Conservation (phyloP, 257 asterid genomes). For the Solanum corneliomulleri region DNA sequence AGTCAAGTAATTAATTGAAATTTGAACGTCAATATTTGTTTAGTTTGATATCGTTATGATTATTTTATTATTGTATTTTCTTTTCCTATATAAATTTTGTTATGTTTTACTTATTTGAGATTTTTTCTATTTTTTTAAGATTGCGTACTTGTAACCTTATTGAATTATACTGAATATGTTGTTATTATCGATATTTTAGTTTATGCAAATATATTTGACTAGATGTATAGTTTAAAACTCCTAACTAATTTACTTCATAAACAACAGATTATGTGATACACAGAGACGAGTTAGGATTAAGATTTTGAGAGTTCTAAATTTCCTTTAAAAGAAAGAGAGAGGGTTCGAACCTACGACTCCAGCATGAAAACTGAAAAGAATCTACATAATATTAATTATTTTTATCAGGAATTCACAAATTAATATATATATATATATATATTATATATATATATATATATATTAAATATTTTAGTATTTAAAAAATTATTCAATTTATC, state of each 20-base stretch:
- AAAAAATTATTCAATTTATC: fast-evolving
- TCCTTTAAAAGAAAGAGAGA: too few species aligned
- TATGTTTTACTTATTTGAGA: neutral
- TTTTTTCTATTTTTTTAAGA: fast-evolving
- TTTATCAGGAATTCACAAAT: fast-evolving
- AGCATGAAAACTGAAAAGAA: too few species aligned
- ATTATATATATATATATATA: too few species aligned
- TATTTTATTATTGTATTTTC: too few species aligned
- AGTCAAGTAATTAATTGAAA: neutral
- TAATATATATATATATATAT: too few species aligned
- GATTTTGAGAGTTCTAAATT: too few species aligned
- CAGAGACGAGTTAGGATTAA: too few species aligned
- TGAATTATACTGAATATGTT: neutral
- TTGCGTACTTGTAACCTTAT: fast-evolving
- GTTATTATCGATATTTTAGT: neutral
- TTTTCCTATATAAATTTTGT: neutral
- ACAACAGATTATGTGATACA: neutral
- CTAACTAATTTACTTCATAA: neutral
- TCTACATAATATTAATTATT: too few species aligned
- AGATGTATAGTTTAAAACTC: neutral
- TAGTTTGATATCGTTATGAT: neutral
- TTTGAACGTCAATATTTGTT: neutral
- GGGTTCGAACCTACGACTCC: fast-evolving
- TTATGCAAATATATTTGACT: neutral
- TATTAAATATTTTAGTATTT: too few species aligned